Conservation (phyloP, 1,284 basidiomycete species). For the Rhodotorula sp. region DNA sequence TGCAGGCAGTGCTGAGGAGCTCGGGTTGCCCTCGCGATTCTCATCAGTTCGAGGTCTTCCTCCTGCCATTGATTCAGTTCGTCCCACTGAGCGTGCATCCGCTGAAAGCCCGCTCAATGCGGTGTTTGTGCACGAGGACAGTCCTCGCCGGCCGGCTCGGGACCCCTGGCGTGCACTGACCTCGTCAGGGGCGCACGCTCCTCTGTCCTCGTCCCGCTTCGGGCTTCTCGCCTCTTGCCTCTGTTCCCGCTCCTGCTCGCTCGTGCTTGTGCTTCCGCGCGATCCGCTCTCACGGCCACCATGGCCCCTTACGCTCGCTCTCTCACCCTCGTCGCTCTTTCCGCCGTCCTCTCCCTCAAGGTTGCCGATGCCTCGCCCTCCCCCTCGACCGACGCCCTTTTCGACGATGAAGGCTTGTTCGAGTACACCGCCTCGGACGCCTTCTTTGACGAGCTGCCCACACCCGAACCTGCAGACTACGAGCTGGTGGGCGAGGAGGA, state of each 20-base stretch:
- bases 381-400: neutral
- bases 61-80: neutral
- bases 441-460: conserved; percentile 6
- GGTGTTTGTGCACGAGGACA: no score
- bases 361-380: neutral
- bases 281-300: neutral
- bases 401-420: conserved; percentile 7
- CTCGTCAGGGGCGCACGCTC: no score
- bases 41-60: neutral
- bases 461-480: conserved; percentile 16
- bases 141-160: no score
- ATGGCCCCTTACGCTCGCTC: conserved; percentile 6
- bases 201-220: no score
- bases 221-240: neutral
- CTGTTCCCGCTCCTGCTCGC: neutral
- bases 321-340: conserved; percentile 1
- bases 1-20: no score
- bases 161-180: no score
- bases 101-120: neutral
- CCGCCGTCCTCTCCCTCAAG: conserved; percentile 2
- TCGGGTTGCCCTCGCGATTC: neutral
- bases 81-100: neutral
- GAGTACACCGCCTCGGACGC: neutral
- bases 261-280: neutral
- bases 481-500: conserved; percentile 2